Evolutionary conservation across 2,329 filamentous ascomycete genomes (phyloP).

Genomic region (Microdochium bolleyi): DNA sequence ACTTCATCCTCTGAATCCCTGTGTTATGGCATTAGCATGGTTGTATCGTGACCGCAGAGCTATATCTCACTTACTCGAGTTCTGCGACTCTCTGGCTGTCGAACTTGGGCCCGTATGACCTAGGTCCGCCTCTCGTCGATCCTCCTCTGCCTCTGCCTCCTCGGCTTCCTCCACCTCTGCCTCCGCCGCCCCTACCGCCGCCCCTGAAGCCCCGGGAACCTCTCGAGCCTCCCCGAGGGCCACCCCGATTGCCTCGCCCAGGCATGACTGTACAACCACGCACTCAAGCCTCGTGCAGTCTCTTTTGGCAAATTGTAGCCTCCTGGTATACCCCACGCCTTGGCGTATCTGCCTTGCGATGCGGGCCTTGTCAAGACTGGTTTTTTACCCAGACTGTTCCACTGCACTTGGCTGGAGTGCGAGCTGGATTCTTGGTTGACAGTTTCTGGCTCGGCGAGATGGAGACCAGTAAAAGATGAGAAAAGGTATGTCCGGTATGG

Average conservation of each 20-base stretch:
- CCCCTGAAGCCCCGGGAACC: slow-evolving; percentile 4
- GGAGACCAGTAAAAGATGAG: too few species aligned
- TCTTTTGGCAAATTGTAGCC: too few species aligned
- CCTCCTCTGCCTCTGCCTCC: slow-evolving; percentile 15
- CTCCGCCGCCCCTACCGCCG: slow-evolving; percentile 20
- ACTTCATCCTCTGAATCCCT: slow-evolving; percentile 22
- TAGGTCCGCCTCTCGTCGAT: slow-evolving; percentile 10
- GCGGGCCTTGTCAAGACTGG: too few species aligned
- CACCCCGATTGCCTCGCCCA: neutral
- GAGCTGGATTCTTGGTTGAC: too few species aligned
- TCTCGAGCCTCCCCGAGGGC: neutral
- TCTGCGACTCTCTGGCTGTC: slow-evolving; percentile 36
- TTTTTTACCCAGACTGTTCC: too few species aligned
- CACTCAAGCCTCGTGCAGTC: too few species aligned
- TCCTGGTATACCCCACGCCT: too few species aligned
- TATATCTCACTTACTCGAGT: slow-evolving; percentile 26
- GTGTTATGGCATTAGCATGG: neutral
- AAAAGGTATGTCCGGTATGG: too few species aligned
- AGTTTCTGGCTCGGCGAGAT: too few species aligned
- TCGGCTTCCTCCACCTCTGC: slow-evolving; percentile 18
- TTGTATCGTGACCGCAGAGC: neutral
- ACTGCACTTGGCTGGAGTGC: too few species aligned
- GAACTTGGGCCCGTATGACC: slow-evolving; percentile 29
- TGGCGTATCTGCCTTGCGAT: too few species aligned
- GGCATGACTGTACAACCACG: neutral